phyloP scores from a whole-genome alignment of 148 eudicot species.

The Bassia scoparia region DNA sequence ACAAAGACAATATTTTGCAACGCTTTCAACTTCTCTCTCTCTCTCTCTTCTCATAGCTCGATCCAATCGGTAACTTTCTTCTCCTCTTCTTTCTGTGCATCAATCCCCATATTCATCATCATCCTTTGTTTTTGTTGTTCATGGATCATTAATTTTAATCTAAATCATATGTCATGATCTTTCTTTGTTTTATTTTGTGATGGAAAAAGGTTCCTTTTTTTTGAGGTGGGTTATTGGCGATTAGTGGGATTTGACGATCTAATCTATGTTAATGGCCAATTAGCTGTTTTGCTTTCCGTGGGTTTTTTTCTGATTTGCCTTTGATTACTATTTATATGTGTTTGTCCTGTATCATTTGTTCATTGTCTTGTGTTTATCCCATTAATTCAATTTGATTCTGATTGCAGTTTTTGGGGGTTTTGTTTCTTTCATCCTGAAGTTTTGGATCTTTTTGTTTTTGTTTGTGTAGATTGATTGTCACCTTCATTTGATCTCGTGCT shows the following conservation, averaged over 20 bases:
- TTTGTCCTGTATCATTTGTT: not conserved
- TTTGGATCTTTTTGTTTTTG: slow-evolving; percentile 9
- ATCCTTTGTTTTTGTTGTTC: not conserved
- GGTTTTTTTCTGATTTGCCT: not conserved
- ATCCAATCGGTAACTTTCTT: slow-evolving; percentile 29
- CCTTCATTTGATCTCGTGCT: not conserved
- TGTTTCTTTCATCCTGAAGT: not conserved
- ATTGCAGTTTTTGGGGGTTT: not conserved
- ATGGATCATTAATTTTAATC: slow-evolving; percentile 1
- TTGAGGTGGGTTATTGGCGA: not conserved
- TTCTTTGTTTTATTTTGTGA: not conserved
- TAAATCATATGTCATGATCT: not conserved
- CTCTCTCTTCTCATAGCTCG: slow-evolving; percentile 3
- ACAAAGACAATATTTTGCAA: not conserved
- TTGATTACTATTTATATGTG: not conserved
- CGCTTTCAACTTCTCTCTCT: not conserved
- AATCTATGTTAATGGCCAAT: slow-evolving; percentile 4
- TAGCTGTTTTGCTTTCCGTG: not conserved
- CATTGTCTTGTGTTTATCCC: too few species aligned
- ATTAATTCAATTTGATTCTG: not conserved
- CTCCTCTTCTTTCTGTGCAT: not conserved
- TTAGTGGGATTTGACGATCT: not conserved
- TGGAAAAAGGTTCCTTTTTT: not conserved
- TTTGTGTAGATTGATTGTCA: slow-evolving; percentile 2
- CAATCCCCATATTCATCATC: not conserved